phyloP scores from a whole-genome alignment of 352 stramenopile species.

The Pythium pyrilobum region DNA sequence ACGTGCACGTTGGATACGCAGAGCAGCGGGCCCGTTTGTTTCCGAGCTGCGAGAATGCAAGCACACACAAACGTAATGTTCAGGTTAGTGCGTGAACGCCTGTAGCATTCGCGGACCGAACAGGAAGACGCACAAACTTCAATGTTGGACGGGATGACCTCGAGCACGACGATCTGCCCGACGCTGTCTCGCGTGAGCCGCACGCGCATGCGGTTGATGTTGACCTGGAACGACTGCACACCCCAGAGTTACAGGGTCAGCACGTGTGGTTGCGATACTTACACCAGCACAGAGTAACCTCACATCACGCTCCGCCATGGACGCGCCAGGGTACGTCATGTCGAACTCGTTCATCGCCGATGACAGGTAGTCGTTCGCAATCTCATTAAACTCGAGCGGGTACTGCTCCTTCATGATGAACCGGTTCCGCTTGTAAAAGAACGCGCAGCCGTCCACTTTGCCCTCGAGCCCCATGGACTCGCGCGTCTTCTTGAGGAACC shows the following conservation, averaged over 20 bases:
- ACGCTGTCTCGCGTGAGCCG: conserved; percentile 97
- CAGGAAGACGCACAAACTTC: conserved; percentile 38
- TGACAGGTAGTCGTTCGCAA: conserved; percentile 66
- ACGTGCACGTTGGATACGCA: conserved; percentile 98
- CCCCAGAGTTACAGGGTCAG: too few relatives aligned
- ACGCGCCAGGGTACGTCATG: conserved; percentile 62
- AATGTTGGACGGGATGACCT: conserved; percentile 87
- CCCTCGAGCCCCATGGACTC: conserved; percentile 96
- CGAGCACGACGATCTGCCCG: conserved; percentile 95
- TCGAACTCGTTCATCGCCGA: conserved; percentile 75
- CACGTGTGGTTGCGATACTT: too few relatives aligned
- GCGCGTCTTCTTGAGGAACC: conserved; percentile 98
- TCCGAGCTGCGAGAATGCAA: conserved; percentile 9
- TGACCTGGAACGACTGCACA: conserved; percentile 21
- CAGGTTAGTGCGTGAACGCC: too few relatives aligned
- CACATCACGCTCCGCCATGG: conserved; percentile 58
- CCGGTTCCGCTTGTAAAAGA: conserved; percentile 95
- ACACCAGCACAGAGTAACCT: not conserved
- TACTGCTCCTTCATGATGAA: conserved; percentile 91
- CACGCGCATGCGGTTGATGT: conserved; percentile 50
- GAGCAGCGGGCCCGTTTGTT: conserved; percentile 54
- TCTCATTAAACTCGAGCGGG: conserved; percentile 97
- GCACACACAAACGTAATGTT: too few relatives aligned
- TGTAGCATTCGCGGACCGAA: too few relatives aligned
- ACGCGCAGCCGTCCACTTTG: conserved; percentile 97